phyloP scores from a whole-genome alignment of 345 rosid species.

The Hibiscus tridactylites region DNA sequence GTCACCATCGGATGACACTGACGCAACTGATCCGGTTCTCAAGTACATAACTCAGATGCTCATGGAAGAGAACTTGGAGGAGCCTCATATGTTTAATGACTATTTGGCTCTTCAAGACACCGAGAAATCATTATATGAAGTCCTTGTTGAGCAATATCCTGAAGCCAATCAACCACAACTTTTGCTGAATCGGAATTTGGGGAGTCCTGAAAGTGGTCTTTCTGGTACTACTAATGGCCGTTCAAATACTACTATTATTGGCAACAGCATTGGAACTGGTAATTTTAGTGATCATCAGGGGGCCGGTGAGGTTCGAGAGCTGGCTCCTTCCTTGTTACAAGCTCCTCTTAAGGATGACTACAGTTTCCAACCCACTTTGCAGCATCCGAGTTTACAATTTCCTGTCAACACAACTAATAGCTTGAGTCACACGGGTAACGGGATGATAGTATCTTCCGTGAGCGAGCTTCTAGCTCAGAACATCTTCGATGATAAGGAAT shows the following conservation, averaged over 20 bases:
- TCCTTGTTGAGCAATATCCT: slow-evolving; percentile 50
- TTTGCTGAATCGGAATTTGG: slow-evolving; percentile 10
- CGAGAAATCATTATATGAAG: slow-evolving; percentile 61
- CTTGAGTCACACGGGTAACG: slow-evolving; percentile 6
- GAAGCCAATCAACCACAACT: slow-evolving; percentile 19
- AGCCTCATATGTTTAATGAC: slow-evolving; percentile 52
- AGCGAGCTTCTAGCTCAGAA: slow-evolving; percentile 42
- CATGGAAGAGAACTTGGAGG: slow-evolving; percentile 69
- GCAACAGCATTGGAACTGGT: background rate
- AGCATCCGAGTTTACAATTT: slow-evolving; percentile 4
- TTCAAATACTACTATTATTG: slow-evolving; percentile 20
- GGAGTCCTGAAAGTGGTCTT: slow-evolving; percentile 37
- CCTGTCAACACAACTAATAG: slow-evolving; percentile 17
- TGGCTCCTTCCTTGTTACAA: background rate
- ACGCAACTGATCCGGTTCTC: slow-evolving; percentile 49
- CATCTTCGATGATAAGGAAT: slow-evolving; percentile 27
- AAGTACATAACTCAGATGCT: slow-evolving; percentile 65
- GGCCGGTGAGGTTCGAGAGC: slow-evolving; percentile 13
- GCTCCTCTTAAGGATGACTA: background rate
- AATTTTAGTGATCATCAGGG: background rate
- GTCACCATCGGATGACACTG: slow-evolving; percentile 40
- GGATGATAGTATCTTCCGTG: slow-evolving; percentile 24
- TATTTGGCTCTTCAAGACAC: slow-evolving; percentile 66
- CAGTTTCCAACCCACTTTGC: slow-evolving; percentile 10
- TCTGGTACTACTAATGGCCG: slow-evolving; percentile 20